These are phyloP conservation scores for Sclerospora graminicola DNA, from an alignment of 352 stramenopile species.

Conservation along the genomic window DNA sequence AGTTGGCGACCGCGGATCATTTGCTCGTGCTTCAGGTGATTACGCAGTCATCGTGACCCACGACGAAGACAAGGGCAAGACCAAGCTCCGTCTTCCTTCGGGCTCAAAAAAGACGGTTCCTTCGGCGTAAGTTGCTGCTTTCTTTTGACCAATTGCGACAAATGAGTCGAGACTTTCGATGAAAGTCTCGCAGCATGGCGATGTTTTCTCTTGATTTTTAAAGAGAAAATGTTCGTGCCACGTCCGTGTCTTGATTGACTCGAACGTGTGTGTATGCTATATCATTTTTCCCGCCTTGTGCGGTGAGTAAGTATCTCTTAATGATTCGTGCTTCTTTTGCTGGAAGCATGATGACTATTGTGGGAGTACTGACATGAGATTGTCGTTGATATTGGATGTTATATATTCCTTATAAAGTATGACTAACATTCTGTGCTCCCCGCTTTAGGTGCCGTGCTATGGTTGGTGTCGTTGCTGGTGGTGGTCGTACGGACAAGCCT, in stretches of 20 bases:
- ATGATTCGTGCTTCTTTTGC: constrained; percentile 2
- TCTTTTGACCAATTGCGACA: constrained; percentile 5
- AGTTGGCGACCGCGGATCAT: constrained; percentile 93
- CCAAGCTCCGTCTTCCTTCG: constrained; percentile 91
- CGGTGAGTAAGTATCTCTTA: constrained; percentile 77
- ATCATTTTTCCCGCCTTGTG: constrained; percentile 46
- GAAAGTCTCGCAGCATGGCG: constrained; percentile 25
- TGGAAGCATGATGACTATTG: neutral
- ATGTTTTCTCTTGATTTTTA: constrained; percentile 6
- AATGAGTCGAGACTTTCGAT: constrained; percentile 16
- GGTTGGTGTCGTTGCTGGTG: constrained; percentile 95
- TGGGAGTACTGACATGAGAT: constrained; percentile 6
- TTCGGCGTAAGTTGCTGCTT: constrained; percentile 74
- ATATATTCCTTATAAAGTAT: too few relatives aligned
- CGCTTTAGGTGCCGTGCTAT: constrained; percentile 89
- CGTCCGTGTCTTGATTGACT: constrained; percentile 2
- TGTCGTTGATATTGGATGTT: constrained; percentile 1
- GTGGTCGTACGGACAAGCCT: constrained; percentile 98
- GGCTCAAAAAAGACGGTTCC: constrained; percentile 96
- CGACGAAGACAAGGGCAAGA: constrained; percentile 97
- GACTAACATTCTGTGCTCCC: constrained; percentile 25
- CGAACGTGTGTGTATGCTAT: constrained; percentile 25
- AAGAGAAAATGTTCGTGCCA: constrained; percentile 18
- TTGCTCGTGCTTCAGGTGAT: constrained; percentile 94
- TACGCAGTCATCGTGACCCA: constrained; percentile 98